Evolutionary conservation across 768 basidiomycete genomes (phyloP), one percentile per base, ranked within the genome.

Genomic region (Vararia minispora): DNA sequence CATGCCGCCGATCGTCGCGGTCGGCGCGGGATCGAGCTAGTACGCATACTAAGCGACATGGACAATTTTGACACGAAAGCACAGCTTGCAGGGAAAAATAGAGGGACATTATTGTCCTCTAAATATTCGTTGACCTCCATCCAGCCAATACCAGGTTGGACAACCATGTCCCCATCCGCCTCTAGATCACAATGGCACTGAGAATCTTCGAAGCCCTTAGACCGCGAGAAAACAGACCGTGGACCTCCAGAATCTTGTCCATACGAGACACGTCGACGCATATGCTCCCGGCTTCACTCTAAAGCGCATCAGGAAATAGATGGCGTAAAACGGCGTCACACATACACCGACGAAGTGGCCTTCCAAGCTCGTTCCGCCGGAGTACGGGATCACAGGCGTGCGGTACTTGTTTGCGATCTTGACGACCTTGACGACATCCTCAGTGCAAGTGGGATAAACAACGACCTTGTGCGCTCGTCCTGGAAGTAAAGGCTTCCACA

Each of bases 1-100:
- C 82, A 89, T 89, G 0, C 86, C 86, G 7, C 87, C 86, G 25
- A 89, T 75, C 0, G 83, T 89, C 1, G 87, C 87, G 18, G 76
- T 72, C 0, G 82, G 85, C 8, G 68, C 84, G 1, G 82, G 82
- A 45, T 85, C 82, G 25, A 85, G 67, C 82, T 85, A 44, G 16
- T 14, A 32, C 11, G 9, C 23, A 24, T 11, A 8, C 44, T 5
- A 36, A 8, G 14, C 33, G 3, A 43, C 16, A 24, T 27, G 29
- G 3, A 32, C n/a, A 27, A 3, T 24, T 23, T 23, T 34, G 3
- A 11, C 5, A 16, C 13, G 14, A n/a, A 24, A 21, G 9, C n/a
- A 39, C 42, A 10, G 51, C 68, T 30, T 50, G 87, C 79, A 0
- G 88, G 88, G 53, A 89, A 89, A 63, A 91, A 90, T 8, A 92